Evolutionary conservation across 192 early-diverging fungal genomes (phyloP), one percentile per base, ranked within the genome.

Genomic region (Coemansia sp.): DNA sequence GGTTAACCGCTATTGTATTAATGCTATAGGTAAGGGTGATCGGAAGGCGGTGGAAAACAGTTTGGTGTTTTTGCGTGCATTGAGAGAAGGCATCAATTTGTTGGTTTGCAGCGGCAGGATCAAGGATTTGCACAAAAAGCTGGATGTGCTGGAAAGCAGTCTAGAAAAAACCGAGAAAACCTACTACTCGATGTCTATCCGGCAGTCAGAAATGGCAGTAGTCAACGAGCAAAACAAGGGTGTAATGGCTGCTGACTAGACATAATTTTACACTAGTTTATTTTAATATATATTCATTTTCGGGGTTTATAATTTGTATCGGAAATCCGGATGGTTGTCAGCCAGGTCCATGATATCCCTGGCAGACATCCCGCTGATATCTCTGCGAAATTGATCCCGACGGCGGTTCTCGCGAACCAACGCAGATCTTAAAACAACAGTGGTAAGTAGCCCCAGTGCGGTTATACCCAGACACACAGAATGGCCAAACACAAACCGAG

Each of bases 1-100:
- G 56, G 69, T 88, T 30, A 88, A 86, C 63, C 74, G 87, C 40
- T 83, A 79, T 25, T 77, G 75, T 69, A 88, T 88, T 56, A 88
- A 86, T 50, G 61, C 78, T 3, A 71, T 88, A 40, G 82, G 74
- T 0, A 82, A 77, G 61, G 76, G 81, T 31, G 76, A 85, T 22
- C 60, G 56, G 3, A 67, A 78, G 12, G 77, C 73, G 5, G 84
- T 79, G 7, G 56, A 51, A 20, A 55, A 66, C n/a, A 75, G 79
- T 49, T 61, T 84, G 48, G 56, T 31, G 25, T 84, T 86, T 45
- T 52, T 88, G 54, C 67, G 80, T 1, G 30, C 33, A 31, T 59
- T 88, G 34, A 76, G 69, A 59, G 76, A 77, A n/a, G 82, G 84
- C 34, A 73, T 71, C 48, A 61, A 56, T 11, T 4, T 77, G 32